A percentile compares a stretch with the other conserved stretches of the same genome.
Conservation (phyloP, 495 filamentous ascomycete species). For the Hypoxylon crocopeplum region DNA sequence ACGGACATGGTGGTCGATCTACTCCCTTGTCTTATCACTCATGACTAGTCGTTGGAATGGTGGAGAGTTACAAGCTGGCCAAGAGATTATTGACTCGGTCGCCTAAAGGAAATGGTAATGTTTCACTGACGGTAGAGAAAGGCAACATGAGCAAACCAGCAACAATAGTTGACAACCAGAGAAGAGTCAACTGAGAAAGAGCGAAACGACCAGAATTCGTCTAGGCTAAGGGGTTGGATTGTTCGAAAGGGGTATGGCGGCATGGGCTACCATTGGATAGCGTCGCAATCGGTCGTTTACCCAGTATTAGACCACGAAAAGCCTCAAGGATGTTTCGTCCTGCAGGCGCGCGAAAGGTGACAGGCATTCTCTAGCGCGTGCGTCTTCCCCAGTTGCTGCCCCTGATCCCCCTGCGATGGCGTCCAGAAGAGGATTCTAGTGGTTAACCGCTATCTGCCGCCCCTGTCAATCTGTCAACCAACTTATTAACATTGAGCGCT, state of each 20-base stretch:
- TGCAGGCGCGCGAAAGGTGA: conserved; percentile 29
- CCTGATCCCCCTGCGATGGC: conserved; percentile 8
- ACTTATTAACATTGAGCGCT: conserved; percentile 21
- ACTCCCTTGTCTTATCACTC: conserved; percentile 37
- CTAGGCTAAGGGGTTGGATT: conserved; percentile 11
- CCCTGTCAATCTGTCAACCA: conserved; percentile 28
- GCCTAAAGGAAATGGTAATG: conserved; percentile 24
- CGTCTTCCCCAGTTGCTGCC: conserved; percentile 3
- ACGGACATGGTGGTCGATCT: conserved; percentile 35
- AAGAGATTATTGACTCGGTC: conserved; percentile 36
- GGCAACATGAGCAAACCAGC: conserved; percentile 20
- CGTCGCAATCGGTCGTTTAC: conserved; percentile 37
- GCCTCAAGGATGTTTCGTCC: not conserved
- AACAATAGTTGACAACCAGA: conserved; percentile 14
- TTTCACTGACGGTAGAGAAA: conserved; percentile 34
- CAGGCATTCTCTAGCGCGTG: conserved; percentile 22
- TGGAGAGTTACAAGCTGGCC: conserved; percentile 28
- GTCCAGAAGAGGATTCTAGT: conserved; percentile 17
- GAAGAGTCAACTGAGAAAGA: conserved; percentile 25
- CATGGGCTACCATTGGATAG: conserved; percentile 25
- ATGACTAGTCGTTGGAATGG: conserved; percentile 32
- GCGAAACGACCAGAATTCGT: conserved; percentile 26
- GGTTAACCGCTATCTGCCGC: conserved; percentile 11
- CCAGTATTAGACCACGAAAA: conserved; percentile 32
- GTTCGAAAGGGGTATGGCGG: conserved; percentile 36